Conservation (phyloP, 2,329 filamentous ascomycete species). For the Sarocladium oryzae region DNA sequence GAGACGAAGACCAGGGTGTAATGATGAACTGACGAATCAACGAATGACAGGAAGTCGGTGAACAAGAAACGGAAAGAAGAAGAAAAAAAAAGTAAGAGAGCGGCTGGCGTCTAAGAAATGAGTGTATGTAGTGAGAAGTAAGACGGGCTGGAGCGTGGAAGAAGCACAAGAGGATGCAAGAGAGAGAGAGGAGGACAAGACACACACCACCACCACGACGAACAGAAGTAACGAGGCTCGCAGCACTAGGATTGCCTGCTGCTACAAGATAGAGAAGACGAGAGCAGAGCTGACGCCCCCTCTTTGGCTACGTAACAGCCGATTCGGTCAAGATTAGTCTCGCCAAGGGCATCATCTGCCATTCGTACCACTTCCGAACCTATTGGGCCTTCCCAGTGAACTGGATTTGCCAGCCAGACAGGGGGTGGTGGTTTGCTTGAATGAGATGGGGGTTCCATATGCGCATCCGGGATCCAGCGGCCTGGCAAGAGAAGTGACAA, state of each 20-base stretch:
- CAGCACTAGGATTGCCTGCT: background rate
- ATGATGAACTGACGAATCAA: background rate
- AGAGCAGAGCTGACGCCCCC: no score
- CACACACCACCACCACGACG: background rate
- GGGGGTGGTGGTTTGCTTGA: background rate
- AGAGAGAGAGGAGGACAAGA: slow-evolving; percentile 2
- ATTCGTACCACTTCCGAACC: no score
- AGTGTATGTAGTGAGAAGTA: background rate
- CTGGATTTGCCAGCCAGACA: no score
- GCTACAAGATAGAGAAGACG: no score
- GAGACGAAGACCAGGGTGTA: background rate
- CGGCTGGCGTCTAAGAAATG: slow-evolving; percentile 3
- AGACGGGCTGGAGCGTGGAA: background rate
- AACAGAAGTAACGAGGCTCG: background rate
- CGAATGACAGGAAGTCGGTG: background rate
- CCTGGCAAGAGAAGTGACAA: background rate
- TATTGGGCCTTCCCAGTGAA: background rate
- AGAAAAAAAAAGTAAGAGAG: background rate
- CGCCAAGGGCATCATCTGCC: background rate
- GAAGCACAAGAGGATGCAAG: slow-evolving; percentile 9
- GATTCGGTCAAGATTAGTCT: no score
- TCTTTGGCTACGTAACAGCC: no score
- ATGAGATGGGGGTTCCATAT: background rate
- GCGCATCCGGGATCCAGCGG: background rate
- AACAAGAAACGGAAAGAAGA: background rate